These are phyloP conservation scores for Pseudogymnoascus sp. DNA, from an alignment of 2,329 filamentous ascomycete species.

Conservation along the genomic window DNA sequence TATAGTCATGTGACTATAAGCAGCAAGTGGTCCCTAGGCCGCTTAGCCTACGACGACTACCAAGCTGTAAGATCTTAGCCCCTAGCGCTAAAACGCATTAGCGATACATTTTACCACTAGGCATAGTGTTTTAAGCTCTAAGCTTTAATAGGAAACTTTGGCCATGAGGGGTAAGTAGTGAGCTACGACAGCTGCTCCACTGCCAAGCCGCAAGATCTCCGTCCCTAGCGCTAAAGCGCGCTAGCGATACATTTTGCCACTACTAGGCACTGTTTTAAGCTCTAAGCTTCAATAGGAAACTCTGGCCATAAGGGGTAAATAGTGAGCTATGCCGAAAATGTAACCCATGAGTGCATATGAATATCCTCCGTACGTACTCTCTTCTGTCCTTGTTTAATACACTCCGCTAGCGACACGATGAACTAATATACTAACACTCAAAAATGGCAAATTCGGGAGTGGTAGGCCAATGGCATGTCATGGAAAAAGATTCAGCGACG, in stretches of 20 bases:
- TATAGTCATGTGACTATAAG: not conserved
- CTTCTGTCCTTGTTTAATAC: not conserved
- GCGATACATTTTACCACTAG: not conserved
- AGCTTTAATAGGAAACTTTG: too few relatives aligned
- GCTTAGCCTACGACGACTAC: not conserved
- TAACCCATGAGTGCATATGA: not conserved
- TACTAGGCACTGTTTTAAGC: too few relatives aligned
- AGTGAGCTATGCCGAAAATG: not conserved
- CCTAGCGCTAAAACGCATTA: not conserved
- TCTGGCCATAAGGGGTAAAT: not conserved
- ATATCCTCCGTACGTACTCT: not conserved
- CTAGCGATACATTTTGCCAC: too few relatives aligned
- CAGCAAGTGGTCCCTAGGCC: too few relatives aligned
- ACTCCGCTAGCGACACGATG: not conserved
- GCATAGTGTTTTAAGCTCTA: not conserved
- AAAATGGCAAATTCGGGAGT: not conserved
- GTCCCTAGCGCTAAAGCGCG: too few relatives aligned
- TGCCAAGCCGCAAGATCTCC: too few relatives aligned
- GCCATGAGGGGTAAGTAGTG: not conserved
- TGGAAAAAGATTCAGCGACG: not conserved
- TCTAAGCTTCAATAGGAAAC: not conserved
- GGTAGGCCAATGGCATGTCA: not conserved
- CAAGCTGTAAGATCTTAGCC: not conserved
- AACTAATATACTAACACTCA: not conserved
- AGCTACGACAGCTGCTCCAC: too few relatives aligned